Conservation (phyloP, 169 alveolate genomes). For the Plasmodium vinckei region DNA sequence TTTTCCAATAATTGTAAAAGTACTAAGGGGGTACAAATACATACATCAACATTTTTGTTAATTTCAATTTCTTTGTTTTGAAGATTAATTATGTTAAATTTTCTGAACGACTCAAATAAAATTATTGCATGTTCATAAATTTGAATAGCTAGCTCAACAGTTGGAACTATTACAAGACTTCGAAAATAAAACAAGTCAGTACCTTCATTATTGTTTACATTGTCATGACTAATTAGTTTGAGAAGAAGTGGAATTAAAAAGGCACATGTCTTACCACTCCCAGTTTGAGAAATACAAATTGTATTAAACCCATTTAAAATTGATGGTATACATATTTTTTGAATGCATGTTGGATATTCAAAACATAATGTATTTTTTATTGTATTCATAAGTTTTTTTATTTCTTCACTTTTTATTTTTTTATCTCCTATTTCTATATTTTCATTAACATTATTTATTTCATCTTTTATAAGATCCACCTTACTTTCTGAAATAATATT, state of each 20-base stretch:
- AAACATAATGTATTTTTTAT: conserved; percentile 39
- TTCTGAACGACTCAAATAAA: conserved; percentile 34
- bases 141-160: conserved; percentile 55
- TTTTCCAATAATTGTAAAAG: conserved; percentile 21
- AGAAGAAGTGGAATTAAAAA: conserved; percentile 81
- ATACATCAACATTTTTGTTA: conserved; percentile 26
- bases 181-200: conserved; percentile 1
- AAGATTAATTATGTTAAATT: conserved; percentile 13
- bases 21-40: conserved; percentile 58
- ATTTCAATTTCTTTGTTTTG: conserved; percentile 19
- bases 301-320: conserved; percentile 80
- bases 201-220: background rate
- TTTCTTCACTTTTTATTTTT: conserved; percentile 5
- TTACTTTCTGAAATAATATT: background rate
- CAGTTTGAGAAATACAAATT: conserved; percentile 86
- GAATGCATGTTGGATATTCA: conserved; percentile 48
- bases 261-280: conserved; percentile 88
- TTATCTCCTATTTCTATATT: background rate
- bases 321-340: conserved; percentile 79
- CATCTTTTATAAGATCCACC: background rate
- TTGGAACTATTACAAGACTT: conserved; percentile 66
- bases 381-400: conserved; percentile 28
- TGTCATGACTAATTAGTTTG: conserved; percentile 1
- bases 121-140: conserved; percentile 55
- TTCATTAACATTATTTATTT: background rate